phyloP scores from a whole-genome alignment of 805 yeast species.

The Metschnikowia picachoensis region DNA sequence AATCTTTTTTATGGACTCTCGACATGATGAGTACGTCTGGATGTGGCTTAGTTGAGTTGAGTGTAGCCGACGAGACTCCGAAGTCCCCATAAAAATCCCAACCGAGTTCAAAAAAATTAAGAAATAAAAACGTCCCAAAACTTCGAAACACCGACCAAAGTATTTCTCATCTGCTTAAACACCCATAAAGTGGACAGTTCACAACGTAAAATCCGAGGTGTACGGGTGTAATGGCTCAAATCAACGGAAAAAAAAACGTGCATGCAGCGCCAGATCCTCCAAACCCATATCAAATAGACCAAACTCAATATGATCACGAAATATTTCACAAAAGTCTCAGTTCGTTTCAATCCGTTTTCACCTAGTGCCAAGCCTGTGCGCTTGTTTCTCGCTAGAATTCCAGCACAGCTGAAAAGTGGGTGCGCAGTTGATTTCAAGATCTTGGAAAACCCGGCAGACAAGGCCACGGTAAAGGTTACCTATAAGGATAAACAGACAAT shows the following conservation, averaged over 20 bases:
- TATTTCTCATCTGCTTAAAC: neutral
- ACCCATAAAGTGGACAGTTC: no score
- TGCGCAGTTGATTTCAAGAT: slow-evolving; percentile 63
- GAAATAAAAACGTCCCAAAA: no score
- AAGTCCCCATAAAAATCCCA: no score
- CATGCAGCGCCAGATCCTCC: neutral
- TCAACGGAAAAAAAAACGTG: neutral
- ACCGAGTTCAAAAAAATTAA: no score
- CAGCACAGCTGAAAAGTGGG: slow-evolving; percentile 62
- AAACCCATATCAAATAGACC: neutral
- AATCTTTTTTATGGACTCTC: no score
- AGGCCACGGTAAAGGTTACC: slow-evolving; percentile 68
- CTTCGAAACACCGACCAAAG: neutral
- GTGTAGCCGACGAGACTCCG: no score
- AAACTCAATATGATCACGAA: slow-evolving; percentile 70
- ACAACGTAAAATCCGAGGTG: neutral
- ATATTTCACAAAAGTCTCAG: slow-evolving; percentile 73
- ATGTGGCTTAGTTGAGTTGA: no score
- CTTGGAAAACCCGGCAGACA: slow-evolving; percentile 38
- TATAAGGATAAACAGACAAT: slow-evolving; percentile 74
- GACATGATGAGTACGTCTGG: no score
- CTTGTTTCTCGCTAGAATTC: slow-evolving; percentile 72
- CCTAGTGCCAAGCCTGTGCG: slow-evolving; percentile 76
- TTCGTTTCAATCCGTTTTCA: slow-evolving; percentile 73
- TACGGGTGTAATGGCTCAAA: neutral